Conservation (phyloP, 2,329 filamentous ascomycete genomes). For the Esteya vermicola region DNA sequence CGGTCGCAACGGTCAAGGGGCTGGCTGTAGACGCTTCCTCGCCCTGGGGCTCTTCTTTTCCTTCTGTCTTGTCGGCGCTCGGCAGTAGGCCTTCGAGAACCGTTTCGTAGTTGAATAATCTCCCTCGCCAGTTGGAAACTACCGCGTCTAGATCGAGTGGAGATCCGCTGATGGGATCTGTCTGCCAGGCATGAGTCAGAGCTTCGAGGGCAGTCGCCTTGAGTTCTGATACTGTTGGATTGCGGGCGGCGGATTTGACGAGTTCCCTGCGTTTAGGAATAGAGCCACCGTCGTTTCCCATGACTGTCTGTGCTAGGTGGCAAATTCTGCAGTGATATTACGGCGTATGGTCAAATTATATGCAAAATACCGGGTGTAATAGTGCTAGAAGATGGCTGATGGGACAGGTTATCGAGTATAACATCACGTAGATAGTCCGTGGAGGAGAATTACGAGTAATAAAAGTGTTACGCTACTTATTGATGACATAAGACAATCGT, state of each 20-base stretch:
- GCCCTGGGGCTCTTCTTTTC: not conserved
- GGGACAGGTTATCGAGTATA: too few relatives aligned
- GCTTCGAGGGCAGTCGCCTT: constrained; percentile 82
- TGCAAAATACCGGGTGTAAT: too few relatives aligned
- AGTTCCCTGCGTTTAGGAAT: constrained; percentile 94
- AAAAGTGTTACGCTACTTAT: too few relatives aligned
- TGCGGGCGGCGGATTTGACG: constrained; percentile 80
- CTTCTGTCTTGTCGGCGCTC: not conserved
- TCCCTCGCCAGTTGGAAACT: constrained; percentile 72
- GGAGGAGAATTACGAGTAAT: too few relatives aligned
- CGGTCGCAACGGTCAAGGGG: constrained; percentile 25
- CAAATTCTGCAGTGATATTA: too few relatives aligned
- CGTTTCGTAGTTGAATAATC: constrained; percentile 89
- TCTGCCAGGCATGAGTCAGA: constrained; percentile 73
- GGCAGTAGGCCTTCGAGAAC: constrained; percentile 49
- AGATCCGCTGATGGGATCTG: constrained; percentile 73
- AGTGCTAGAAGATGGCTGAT: too few relatives aligned
- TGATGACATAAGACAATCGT: too few relatives aligned
- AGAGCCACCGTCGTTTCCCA: constrained; percentile 97
- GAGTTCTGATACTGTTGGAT: constrained; percentile 68
- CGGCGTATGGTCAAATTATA: too few relatives aligned
- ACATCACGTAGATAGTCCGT: too few relatives aligned
- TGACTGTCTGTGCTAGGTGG: constrained; percentile 22
- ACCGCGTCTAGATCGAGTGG: constrained; percentile 55
- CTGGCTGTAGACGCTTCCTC: constrained; percentile 21